These are phyloP conservation scores for Cupressus sempervirens DNA, from an alignment of 75 land plant species.

Conservation along the genomic window DNA sequence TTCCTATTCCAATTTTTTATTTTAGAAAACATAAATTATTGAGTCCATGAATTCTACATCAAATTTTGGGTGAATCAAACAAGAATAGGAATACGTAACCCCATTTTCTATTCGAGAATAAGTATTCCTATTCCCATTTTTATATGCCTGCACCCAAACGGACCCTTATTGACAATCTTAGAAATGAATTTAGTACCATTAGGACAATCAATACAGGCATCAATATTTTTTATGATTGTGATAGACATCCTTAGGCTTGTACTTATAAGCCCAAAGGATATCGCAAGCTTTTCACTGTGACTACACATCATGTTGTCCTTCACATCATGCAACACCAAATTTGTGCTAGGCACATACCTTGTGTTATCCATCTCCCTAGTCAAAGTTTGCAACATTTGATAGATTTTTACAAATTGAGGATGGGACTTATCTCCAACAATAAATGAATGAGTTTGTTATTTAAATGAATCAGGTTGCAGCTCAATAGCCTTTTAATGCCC, in stretches of 20 bases:
- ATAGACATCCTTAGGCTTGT: slow-evolving; percentile 21
- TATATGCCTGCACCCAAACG: too few species aligned
- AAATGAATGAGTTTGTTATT: slow-evolving; percentile 14
- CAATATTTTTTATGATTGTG: slow-evolving; percentile 11
- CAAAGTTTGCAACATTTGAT: slow-evolving; percentile 6
- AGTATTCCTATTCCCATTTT: too few species aligned
- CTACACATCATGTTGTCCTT: slow-evolving; percentile 8
- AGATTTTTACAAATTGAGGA: slow-evolving; percentile 10
- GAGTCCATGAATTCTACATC: too few species aligned
- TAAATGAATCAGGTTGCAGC: slow-evolving; percentile 5
- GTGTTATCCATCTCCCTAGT: neutral
- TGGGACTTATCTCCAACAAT: slow-evolving; percentile 8
- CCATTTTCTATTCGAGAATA: too few species aligned
- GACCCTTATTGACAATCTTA: slow-evolving; percentile 15
- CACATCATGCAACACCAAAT: slow-evolving; percentile 14
- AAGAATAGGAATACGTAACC: too few species aligned
- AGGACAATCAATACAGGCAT: slow-evolving; percentile 19
- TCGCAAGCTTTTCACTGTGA: slow-evolving; percentile 30
- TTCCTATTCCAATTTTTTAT: too few species aligned
- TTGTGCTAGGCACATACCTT: slow-evolving; percentile 7
- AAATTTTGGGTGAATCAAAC: too few species aligned
- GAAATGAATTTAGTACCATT: slow-evolving; percentile 19
- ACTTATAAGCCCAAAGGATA: slow-evolving; percentile 21
- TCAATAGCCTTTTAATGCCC: neutral
- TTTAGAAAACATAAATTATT: too few species aligned